Evolutionary conservation across 2,329 filamentous ascomycete genomes (phyloP).

Genomic region (Colletotrichum gigasporum): DNA sequence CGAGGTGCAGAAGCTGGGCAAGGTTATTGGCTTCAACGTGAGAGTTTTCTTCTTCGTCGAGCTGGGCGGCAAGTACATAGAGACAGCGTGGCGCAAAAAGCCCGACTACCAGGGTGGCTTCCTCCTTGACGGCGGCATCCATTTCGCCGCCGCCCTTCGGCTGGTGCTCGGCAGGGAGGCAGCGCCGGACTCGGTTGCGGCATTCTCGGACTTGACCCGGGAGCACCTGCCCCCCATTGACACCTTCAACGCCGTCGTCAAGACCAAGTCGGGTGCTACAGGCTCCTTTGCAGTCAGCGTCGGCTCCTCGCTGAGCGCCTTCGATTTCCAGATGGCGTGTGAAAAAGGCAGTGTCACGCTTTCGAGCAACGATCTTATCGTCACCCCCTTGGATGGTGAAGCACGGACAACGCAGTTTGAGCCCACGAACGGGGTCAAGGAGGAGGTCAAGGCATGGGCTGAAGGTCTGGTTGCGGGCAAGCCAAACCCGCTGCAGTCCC

Average conservation of each 20-base stretch:
- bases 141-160: conserved; percentile 72
- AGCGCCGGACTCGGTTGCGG: conserved; percentile 57
- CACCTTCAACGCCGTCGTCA: conserved; percentile 68
- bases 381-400: conserved; percentile 45
- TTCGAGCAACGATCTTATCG: conserved; percentile 53
- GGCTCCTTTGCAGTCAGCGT: conserved; percentile 68
- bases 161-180: conserved; percentile 58
- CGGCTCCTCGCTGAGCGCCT: conserved; percentile 62
- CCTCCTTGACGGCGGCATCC: conserved; percentile 79
- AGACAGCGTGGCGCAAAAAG: conserved; percentile 66
- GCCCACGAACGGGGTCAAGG: conserved; percentile 62
- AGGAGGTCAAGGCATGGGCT: conserved; percentile 71
- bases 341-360: conserved; percentile 66
- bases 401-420: conserved; percentile 51
- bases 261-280: conserved; percentile 60
- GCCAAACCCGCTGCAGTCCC: conserved; percentile 59
- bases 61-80: conserved; percentile 30
- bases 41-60: conserved; percentile 55
- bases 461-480: conserved; percentile 58
- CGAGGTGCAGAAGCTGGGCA: conserved; percentile 58
- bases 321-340: conserved; percentile 65
- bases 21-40: conserved; percentile 48
- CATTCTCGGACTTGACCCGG: conserved; percentile 57
- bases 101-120: conserved; percentile 81
- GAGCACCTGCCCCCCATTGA: conserved; percentile 72